Evolutionary conservation across 2,329 filamentous ascomycete genomes (phyloP).

Genomic region (Pseudogymnoascus sp.): DNA sequence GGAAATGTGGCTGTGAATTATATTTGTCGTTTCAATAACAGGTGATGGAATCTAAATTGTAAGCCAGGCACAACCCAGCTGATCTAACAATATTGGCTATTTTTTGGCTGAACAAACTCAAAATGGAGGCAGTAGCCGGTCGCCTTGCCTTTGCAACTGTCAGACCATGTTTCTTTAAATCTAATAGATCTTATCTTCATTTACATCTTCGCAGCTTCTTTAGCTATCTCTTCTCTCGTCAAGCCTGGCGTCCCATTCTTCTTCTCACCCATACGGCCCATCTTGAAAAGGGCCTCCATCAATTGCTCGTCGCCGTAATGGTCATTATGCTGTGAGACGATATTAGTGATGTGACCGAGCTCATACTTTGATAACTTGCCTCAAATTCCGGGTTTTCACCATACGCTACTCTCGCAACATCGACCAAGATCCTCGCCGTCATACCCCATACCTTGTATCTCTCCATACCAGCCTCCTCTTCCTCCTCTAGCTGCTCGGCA

Average conservation of each 20-base stretch:
- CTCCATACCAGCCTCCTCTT: constrained; percentile 35
- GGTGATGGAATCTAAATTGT: neutral
- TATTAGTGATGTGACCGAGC: constrained; percentile 7
- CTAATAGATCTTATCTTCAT: neutral
- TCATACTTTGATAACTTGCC: constrained; percentile 20
- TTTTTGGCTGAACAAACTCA: neutral
- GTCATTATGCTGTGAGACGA: constrained; percentile 20
- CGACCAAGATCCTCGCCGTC: constrained; percentile 84
- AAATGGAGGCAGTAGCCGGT: neutral
- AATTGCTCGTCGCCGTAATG: constrained; percentile 49
- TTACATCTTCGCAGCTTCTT: constrained; percentile 6
- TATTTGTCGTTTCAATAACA: neutral
- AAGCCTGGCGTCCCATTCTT: constrained; percentile 21
- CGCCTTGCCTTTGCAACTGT: neutral
- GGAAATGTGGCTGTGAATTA: too few species aligned
- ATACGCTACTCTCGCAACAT: constrained; percentile 79
- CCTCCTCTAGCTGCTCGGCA: constrained; percentile 37
- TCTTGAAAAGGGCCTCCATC: constrained; percentile 45
- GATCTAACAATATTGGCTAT: neutral
- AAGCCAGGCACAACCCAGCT: neutral
- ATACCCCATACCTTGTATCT: constrained; percentile 89
- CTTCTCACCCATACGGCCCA: constrained; percentile 45
- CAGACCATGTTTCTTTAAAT: neutral
- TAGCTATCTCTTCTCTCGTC: neutral
- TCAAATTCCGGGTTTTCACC: constrained; percentile 77